Percentiles rank a stretch among this genome's conserved stretches.
Evolutionary conservation across 768 basidiomycete species (phyloP).

Genomic region (Pulveroboletus frians): DNA sequence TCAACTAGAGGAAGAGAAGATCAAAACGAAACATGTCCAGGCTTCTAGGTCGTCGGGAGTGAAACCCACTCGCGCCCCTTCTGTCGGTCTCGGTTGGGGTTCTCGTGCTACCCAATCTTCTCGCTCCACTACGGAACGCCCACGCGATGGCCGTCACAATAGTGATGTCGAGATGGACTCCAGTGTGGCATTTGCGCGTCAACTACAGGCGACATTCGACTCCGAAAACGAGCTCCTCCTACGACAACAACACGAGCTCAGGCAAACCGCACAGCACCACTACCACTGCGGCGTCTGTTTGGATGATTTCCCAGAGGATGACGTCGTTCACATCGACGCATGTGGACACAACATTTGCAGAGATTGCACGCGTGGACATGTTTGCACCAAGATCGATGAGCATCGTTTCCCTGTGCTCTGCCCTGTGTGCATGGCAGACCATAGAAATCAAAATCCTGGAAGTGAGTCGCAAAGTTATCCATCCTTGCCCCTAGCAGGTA

Average conservation of each 20-base stretch:
- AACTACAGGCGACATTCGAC: constrained; percentile 37
- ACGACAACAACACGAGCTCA: constrained; percentile 30
- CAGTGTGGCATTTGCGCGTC: constrained; percentile 20
- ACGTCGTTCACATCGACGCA: constrained; percentile 35
- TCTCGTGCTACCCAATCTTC: not conserved
- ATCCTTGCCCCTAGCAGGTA: not conserved
- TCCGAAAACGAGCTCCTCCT: constrained; percentile 36
- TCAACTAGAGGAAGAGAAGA: constrained; percentile 11
- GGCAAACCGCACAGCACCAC: constrained; percentile 27
- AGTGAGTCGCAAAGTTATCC: constrained; percentile 15
- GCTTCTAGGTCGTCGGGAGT: not conserved
- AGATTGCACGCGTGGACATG: constrained; percentile 42
- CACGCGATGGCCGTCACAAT: not conserved
- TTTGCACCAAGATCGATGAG: constrained; percentile 45
- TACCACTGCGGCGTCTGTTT: constrained; percentile 56
- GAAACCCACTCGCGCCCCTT: not conserved
- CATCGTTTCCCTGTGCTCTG: constrained; percentile 56
- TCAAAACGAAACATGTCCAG: not conserved
- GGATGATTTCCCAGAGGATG: constrained; percentile 43
- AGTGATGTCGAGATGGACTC: constrained; percentile 7
- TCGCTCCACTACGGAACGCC: not conserved
- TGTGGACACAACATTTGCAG: constrained; percentile 55
- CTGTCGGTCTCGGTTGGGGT: not conserved
- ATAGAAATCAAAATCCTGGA: constrained; percentile 25
- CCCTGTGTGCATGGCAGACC: constrained; percentile 46